Percentiles rank a stretch among this genome's conserved stretches.
Conservation (phyloP, 768 basidiomycete species). For the Coprinopsis cinerea region DNA sequence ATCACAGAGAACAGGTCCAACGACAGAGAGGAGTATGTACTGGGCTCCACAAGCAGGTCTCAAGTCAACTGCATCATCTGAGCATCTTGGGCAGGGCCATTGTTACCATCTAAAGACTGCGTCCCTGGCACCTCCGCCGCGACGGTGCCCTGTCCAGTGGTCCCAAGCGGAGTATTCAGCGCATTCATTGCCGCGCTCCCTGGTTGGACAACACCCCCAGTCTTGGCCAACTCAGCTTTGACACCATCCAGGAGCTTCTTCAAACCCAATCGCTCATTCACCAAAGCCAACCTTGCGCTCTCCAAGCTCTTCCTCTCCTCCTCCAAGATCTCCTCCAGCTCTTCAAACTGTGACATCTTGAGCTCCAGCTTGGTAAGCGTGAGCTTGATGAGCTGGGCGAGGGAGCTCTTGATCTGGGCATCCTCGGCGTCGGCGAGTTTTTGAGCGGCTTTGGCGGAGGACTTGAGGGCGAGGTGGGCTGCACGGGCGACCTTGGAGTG, state of each 20-base stretch:
- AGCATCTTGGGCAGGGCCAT: constrained; percentile 52
- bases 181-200: constrained; percentile 15
- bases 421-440: constrained; percentile 82
- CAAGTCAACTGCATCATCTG: constrained; percentile 45
- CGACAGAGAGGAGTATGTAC: too few relatives aligned
- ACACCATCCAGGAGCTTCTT: constrained; percentile 70
- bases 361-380: constrained; percentile 85
- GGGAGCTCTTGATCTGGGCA: constrained; percentile 65
- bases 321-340: constrained; percentile 87
- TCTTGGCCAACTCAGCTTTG: constrained; percentile 56
- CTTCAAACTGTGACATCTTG: constrained; percentile 93
- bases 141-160: constrained; percentile 55
- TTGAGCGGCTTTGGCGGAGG: constrained; percentile 82
- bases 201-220: constrained; percentile 24
- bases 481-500: constrained; percentile 77
- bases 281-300: constrained; percentile 70
- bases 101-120: constrained; percentile 41
- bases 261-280: constrained; percentile 70
- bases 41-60: too few relatives aligned
- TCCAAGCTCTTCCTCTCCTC: constrained; percentile 85
- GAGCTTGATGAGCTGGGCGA: constrained; percentile 81
- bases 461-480: constrained; percentile 80
- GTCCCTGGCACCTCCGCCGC: constrained; percentile 46
- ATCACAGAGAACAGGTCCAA: too few relatives aligned
- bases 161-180: constrained; percentile 37